Conservation (phyloP, 352 stramenopile genomes). For the Phytopythium oedochilum region DNA sequence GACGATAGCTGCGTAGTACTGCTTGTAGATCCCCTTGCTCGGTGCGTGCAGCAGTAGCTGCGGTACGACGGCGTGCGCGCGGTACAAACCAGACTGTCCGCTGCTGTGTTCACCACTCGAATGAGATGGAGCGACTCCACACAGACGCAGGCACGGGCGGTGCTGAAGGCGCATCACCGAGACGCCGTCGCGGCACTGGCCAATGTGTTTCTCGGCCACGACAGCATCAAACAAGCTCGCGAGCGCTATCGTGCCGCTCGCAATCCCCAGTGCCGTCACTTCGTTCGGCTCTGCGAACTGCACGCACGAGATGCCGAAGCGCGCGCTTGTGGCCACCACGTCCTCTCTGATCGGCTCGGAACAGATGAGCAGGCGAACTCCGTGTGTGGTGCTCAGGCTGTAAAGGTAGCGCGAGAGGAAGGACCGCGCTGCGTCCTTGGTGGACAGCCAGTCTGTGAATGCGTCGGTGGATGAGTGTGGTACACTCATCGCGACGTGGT, state of each 20-base stretch:
- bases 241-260: slow-evolving; percentile 31
- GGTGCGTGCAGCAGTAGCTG: slow-evolving; percentile 54
- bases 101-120: not conserved
- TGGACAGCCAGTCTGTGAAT: slow-evolving; percentile 20
- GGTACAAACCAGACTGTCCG: not conserved
- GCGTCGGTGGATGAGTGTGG: not conserved
- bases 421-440: slow-evolving; percentile 12
- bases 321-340: slow-evolving; percentile 36
- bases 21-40: slow-evolving; percentile 60
- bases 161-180: slow-evolving; percentile 32
- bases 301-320: slow-evolving; percentile 48
- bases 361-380: slow-evolving; percentile 42
- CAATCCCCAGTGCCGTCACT: slow-evolving; percentile 31
- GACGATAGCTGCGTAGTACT: slow-evolving; percentile 50
- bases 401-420: slow-evolving; percentile 28
- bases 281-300: slow-evolving; percentile 54
- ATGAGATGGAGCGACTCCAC: slow-evolving; percentile 12
- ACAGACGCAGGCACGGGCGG: slow-evolving; percentile 31
- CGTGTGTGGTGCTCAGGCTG: slow-evolving; percentile 9
- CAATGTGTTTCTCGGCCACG: slow-evolving; percentile 21
- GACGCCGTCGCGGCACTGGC: slow-evolving; percentile 23
- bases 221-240: slow-evolving; percentile 55
- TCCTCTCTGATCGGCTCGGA: slow-evolving; percentile 38
- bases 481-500: slow-evolving; percentile 26
- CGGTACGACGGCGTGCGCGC: slow-evolving; percentile 9